Evolutionary conservation across 164 flowering plant genomes (phyloP), one percentile per base, ranked within the genome.

Genomic region (Vitis labrusca): DNA sequence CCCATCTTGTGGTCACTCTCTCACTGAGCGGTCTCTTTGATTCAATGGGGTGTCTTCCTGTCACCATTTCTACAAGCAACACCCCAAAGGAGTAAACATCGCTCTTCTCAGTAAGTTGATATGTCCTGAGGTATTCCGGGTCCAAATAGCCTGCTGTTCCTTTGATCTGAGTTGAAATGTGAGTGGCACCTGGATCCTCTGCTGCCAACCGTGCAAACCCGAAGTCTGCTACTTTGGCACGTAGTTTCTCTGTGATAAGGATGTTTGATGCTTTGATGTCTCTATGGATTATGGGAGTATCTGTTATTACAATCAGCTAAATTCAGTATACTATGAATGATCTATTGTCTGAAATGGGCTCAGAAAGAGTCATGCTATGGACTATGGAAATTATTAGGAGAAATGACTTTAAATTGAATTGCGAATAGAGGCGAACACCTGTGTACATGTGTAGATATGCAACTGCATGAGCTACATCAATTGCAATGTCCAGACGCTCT

Each of bases 11-110:
- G 0, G 91, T 86, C 1, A 80, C 60, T 50, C 86, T 77, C 69
- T 91, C 91, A 19, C 71, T 76, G 23, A 56, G 14, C 2, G 79
- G 79, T 73, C 74, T 85, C 32, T 74, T 73, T 50, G 68, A 61
- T 65, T 91, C 90, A 11, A 88, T 80, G 1, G 97, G 94, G 53
- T 66, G 75, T 70, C 97, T 81, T 73, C 94, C 97, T 1, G 94
- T 84, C 66, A 89, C 63, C 53, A 89, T 63, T 65, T 91, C 97
- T n/a, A 88, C 85, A 11, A 91, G 91, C 80, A 91, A 61, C 12
- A 91, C 89, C 7, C 94, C 97, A 65, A 89, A 91, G 52, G 97
- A 91, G 79, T 91, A 88, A 4, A 91, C 94, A 77, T 91, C 97
- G 56, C 97, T 91, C 81, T 87, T 91, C 27, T 84, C 92, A 10